A percentile compares a stretch with the other conserved stretches of the same genome.
Conservation (phyloP, 1,284 basidiomycete species). For the Sanguinoderma infundibulare region DNA sequence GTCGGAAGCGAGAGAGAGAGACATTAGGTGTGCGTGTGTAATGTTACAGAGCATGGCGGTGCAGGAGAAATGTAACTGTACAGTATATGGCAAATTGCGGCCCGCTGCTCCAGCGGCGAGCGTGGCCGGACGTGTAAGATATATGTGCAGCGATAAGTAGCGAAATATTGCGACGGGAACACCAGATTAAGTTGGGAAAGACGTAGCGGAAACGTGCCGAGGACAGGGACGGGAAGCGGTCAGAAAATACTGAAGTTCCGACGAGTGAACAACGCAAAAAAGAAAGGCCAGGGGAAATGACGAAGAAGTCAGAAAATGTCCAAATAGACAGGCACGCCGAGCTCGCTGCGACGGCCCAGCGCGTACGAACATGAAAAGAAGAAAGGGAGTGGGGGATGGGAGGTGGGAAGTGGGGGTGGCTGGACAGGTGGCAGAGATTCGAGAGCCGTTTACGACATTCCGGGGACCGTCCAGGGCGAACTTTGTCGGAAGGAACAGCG, state of each 20-base stretch:
- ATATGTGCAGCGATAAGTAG: no score
- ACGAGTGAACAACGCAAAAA: no score
- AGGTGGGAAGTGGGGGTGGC: no score
- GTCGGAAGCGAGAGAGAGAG: neutral
- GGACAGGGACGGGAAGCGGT: no score
- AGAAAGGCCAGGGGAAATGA: neutral
- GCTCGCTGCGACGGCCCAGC: neutral
- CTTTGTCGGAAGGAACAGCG: no score
- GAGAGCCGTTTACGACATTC: no score
- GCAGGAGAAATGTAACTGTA: neutral
- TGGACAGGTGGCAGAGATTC: no score
- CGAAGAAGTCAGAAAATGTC: neutral
- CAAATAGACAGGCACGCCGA: neutral
- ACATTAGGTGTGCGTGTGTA: neutral
- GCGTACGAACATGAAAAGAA: neutral
- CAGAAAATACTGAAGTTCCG: no score
- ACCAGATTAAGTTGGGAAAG: neutral
- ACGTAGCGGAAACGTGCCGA: no score
- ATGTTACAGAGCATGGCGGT: neutral
- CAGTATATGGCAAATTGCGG: conserved; percentile 4
- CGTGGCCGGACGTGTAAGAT: neutral
- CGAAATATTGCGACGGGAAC: neutral
- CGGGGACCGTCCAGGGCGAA: no score
- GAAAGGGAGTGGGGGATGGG: no score
- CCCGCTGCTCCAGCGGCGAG: neutral